Evolutionary conservation across 441 rosid species (phyloP).

Genomic region (Arabidopsis lyrata): DNA sequence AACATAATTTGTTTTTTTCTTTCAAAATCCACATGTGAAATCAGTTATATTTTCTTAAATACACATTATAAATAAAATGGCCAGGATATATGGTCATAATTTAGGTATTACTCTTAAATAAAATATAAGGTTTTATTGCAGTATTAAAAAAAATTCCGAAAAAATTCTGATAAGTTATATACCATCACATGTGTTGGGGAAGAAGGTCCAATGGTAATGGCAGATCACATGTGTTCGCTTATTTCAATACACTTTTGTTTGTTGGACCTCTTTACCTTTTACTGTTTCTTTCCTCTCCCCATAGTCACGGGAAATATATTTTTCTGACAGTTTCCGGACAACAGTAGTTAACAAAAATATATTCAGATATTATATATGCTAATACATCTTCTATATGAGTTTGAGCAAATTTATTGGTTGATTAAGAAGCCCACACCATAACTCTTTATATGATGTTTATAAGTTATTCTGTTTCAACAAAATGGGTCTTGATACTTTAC

Average conservation of each 20-base stretch:
- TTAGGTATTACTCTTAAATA: not conserved
- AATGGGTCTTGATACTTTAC: not conserved
- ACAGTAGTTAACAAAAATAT: not conserved
- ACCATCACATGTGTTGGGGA: slow-evolving; percentile 36
- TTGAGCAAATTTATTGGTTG: slow-evolving; percentile 2
- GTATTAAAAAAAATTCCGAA: slow-evolving; percentile 1
- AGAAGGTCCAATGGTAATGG: slow-evolving; percentile 41
- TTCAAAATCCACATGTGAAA: no score
- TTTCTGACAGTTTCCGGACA: slow-evolving; percentile 38
- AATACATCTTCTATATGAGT: not conserved
- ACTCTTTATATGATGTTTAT: not conserved
- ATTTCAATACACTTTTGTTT: slow-evolving; percentile 38
- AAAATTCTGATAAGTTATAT: not conserved
- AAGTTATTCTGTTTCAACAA: not conserved
- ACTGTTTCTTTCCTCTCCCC: slow-evolving; percentile 20
- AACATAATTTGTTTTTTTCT: no score
- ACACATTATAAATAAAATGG: no score
- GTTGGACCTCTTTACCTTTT: slow-evolving; percentile 22
- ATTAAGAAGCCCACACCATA: not conserved
- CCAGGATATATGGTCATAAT: no score
- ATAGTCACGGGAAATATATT: slow-evolving; percentile 40
- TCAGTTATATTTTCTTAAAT: no score
- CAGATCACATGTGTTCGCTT: slow-evolving; percentile 47
- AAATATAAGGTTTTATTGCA: not conserved
- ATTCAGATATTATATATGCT: no score